Base-by-base conservation (phyloP, 345 rosid species). In the Erodium maritimum region DNA sequence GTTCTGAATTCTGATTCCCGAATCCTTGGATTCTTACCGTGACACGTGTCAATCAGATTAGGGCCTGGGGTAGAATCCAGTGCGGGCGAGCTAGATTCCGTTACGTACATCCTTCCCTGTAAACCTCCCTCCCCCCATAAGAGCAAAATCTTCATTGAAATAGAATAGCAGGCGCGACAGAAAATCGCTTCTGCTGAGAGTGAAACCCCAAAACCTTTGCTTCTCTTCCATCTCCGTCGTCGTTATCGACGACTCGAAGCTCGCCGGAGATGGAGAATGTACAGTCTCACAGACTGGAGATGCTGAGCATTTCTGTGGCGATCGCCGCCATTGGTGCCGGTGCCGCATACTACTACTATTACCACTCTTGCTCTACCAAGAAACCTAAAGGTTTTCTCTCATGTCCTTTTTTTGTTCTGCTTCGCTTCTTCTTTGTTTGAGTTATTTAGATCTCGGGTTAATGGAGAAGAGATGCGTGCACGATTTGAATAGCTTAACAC, bases 341-440 rank as follows among this genome's bases (percentile, higher is more conserved):
- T n/a, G 65, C 91, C n/a, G 83, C 91, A 25, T 79, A 81, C 59
- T 81, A 84, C 61, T 68, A 75, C 63, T 81, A n/a, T n/a, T n/a
- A 79, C n/a, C n/a, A n/a, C 54, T n/a, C 67, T 59, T 75, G 74
- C 50, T 24, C 65, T 66, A 67, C 65, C 48, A 77, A 65, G 64
- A 80, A 73, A 62, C 69, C 75, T 19, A 77, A 75, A 69, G 79
- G 81, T 66, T 58, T 20, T 1, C 7, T 8, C 57, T 55, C 29
- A 21, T 50, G 16, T 19, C 14, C 17, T 4, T 29, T n/a, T 18
- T 18, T 19, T n/a, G 9, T 5, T n/a, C n/a, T n/a, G 13, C 5
- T 13, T 21, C 5, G 11, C 17, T 16, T n/a, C 33, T 20, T 55
- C 17, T 9, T 17, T 23, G 56, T 11, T 54, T 21, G 16, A 21